phyloP scores from a whole-genome alignment of 2,329 filamentous ascomycete genomes.

The Fonsecaea erecta region DNA sequence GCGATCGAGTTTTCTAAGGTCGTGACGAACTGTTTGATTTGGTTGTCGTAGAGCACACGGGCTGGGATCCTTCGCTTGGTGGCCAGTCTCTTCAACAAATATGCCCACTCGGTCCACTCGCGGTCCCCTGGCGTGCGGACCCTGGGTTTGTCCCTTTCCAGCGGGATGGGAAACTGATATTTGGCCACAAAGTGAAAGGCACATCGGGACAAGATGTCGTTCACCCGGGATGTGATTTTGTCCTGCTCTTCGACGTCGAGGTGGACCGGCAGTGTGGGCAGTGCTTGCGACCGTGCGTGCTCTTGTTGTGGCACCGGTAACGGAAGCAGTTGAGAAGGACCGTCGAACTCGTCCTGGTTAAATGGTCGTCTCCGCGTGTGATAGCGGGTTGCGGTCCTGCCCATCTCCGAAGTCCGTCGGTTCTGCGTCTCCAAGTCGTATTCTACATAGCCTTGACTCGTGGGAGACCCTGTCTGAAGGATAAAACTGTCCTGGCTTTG shows the following conservation, averaged over 20 bases:
- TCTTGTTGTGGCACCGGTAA: slow-evolving; percentile 72
- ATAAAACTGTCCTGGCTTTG: slow-evolving; percentile 37
- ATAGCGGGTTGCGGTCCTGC: slow-evolving; percentile 31
- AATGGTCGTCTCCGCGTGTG: slow-evolving; percentile 56
- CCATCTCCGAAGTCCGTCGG: slow-evolving; percentile 31
- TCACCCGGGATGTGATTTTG: slow-evolving; percentile 76
- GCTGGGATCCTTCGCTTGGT: slow-evolving; percentile 86
- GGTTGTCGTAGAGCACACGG: slow-evolving; percentile 81
- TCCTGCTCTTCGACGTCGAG: slow-evolving; percentile 84
- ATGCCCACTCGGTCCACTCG: slow-evolving; percentile 93
- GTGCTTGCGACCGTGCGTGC: slow-evolving; percentile 76
- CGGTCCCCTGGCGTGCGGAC: slow-evolving; percentile 75
- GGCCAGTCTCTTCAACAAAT: slow-evolving; percentile 80
- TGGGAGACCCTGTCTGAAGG: slow-evolving; percentile 34
- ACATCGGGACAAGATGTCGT: slow-evolving; percentile 81
- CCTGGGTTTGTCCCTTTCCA: slow-evolving; percentile 80
- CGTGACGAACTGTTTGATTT: slow-evolving; percentile 90
- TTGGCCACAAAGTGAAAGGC: slow-evolving; percentile 90
- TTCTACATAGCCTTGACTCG: slow-evolving; percentile 35
- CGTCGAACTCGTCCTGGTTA: slow-evolving; percentile 88
- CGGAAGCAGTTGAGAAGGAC: slow-evolving; percentile 79
- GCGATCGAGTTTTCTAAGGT: slow-evolving; percentile 85
- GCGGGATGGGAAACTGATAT: slow-evolving; percentile 85
- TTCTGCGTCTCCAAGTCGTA: slow-evolving; percentile 36
- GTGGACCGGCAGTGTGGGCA: slow-evolving; percentile 81